Conservation (phyloP, 768 basidiomycete genomes). For the Podaxis mareebaensis region DNA sequence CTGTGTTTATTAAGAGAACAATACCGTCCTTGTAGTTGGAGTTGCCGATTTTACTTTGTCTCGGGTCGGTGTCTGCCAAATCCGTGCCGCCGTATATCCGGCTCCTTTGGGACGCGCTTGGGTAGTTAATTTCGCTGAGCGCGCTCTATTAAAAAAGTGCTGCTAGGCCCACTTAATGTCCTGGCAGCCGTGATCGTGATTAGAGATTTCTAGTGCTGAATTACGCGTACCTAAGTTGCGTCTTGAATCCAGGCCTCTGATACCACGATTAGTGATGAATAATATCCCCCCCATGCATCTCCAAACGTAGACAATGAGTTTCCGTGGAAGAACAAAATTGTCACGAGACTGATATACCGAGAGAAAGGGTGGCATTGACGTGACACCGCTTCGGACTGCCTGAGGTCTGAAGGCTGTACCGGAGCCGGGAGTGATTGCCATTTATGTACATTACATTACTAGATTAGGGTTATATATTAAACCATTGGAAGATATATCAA, state of each 20-base stretch:
- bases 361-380: background rate
- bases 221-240: too few relatives aligned
- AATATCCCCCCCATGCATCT: too few relatives aligned
- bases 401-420: background rate
- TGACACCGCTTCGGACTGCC: background rate
- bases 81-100: background rate
- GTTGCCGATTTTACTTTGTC: background rate
- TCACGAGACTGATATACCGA: too few relatives aligned
- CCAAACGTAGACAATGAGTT: too few relatives aligned
- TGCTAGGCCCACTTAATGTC: background rate
- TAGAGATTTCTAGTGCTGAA: background rate
- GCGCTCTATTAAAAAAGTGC: background rate
- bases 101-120: background rate
- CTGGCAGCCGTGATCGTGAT: background rate
- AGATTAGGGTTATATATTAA: background rate
- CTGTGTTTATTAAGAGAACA: background rate
- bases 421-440: background rate
- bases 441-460: constrained; percentile 14
- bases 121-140: background rate
- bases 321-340: too few relatives aligned
- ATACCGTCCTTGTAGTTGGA: background rate
- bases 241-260: too few relatives aligned
- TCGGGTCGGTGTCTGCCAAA: background rate
- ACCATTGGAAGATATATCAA: background rate
- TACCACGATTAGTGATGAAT: too few relatives aligned